A percentile compares a stretch with the other conserved stretches of the same genome.
Evolutionary conservation across 2,329 filamentous ascomycete genomes (phyloP).

Genomic region (Epichloe elymi): DNA sequence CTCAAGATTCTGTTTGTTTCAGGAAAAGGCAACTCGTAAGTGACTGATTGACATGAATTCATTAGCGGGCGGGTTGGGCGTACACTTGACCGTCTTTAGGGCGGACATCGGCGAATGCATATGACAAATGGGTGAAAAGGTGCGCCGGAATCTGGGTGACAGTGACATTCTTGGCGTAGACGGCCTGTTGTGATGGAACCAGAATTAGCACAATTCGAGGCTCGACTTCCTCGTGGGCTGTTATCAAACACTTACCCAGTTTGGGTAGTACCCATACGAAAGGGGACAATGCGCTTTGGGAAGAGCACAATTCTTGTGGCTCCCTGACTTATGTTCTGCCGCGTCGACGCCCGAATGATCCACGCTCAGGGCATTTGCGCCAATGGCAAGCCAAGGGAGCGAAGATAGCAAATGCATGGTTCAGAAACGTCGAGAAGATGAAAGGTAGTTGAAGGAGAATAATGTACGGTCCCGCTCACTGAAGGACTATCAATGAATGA

Average conservation of each 20-base stretch:
- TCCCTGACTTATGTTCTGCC: not conserved
- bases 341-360: not conserved
- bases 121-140: constrained; percentile 63
- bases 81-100: not conserved
- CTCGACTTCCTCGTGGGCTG: no score
- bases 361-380: not conserved
- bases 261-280: not conserved
- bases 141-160: constrained; percentile 54
- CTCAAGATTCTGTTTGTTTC: constrained; percentile 8
- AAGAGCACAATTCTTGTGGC: no score
- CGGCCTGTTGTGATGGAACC: constrained; percentile 29
- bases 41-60: not conserved
- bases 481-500: no score
- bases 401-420: not conserved
- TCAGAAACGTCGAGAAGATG: not conserved
- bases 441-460: not conserved
- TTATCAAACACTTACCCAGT: not conserved
- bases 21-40: not conserved
- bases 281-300: no score
- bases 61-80: not conserved
- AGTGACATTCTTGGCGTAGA: constrained; percentile 58
- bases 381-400: constrained; percentile 1
- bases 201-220: no score
- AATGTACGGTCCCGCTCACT: not conserved
- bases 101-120: constrained; percentile 37